phyloP scores from a whole-genome alignment of 108 stramenopile genomes.

The Conticribra guillardii region DNA sequence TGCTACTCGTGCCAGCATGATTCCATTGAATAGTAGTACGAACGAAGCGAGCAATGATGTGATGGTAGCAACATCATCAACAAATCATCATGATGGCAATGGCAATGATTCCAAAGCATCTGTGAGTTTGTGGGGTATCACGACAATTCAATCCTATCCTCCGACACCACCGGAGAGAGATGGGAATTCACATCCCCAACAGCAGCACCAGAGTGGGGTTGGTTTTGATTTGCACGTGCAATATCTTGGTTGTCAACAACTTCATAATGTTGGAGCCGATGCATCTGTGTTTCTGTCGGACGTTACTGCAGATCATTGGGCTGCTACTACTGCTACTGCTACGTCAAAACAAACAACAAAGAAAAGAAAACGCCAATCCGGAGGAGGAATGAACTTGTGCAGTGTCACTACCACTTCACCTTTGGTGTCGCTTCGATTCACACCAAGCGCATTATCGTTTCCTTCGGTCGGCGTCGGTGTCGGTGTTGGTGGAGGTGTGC shows the following conservation, averaged over 20 bases:
- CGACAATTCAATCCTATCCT: not conserved
- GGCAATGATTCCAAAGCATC: not conserved
- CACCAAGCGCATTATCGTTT: constrained; percentile 13
- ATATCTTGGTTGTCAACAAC: constrained; percentile 29
- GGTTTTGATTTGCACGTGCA: constrained; percentile 15
- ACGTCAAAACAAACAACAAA: not conserved
- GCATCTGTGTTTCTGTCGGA: constrained; percentile 54
- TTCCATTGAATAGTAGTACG: no score
- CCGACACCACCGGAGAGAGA: no score
- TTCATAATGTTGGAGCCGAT: constrained; percentile 52
- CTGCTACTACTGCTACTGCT: not conserved
- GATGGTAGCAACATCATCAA: constrained; percentile 28
- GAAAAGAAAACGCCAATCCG: constrained; percentile 4
- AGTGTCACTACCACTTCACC: constrained; percentile 20
- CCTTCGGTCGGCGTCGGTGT: not conserved
- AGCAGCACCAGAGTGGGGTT: not conserved
- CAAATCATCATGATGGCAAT: not conserved
- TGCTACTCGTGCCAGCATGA: no score
- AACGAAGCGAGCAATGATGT: no score
- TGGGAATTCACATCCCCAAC: not conserved
- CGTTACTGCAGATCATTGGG: constrained; percentile 31
- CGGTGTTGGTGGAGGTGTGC: no score
- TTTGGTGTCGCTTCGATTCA: constrained; percentile 35
- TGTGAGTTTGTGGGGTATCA: constrained; percentile 45
- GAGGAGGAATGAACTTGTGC: not conserved